Evolutionary conservation across 2,329 filamentous ascomycete genomes (phyloP), one percentile per base, ranked within the genome.

Genomic region (Parastagonospora avenae): DNA sequence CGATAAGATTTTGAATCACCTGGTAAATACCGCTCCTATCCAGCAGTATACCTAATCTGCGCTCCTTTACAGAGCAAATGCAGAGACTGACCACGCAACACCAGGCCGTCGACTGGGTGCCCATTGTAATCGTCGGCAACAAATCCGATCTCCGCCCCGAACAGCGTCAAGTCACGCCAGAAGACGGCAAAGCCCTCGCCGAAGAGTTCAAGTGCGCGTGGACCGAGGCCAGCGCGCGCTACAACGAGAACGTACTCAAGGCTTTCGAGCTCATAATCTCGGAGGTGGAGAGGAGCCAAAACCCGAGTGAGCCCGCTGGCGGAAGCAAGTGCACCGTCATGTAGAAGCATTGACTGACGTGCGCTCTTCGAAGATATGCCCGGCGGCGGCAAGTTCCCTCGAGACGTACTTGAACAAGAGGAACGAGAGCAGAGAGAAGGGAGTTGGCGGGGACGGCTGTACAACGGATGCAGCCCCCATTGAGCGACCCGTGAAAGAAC

Each of bases 1-100:
- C 24, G 93, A 97, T 74, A 99, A 97, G 82, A 97, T 99, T 57
- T 80, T 99, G 51, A 96, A 96, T 74, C 93, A 97, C 73, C 79
- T 97, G 59, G 93, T 96, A 79, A 71, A 86, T 76, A 27, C 28
- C 36, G 38, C 9, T 10, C 35, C 46, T 5, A 52, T 31, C 38
- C n/a, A 41, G 11, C 50, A 35, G 37, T 36, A 27, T 37, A 49
- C 39, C 45, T 9, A 32, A 31, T 54, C 16, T 16, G 27, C 43
- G 15, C 8, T 50, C 37, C 30, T 27, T 9, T 28, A 7, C 19
- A 15, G 27, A 35, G 11, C 30, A 15, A 2, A 14, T 30, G 31
- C 32, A 29, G n/a, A 29, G 16, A 42, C 16, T 64, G 42, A 64
- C 55, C 46, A 37, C 24, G 8, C 29, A 44, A 15, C 29, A 28